Evolutionary conservation across 2,329 filamentous ascomycete genomes (phyloP).

Genomic region (Pseudogymnoascus pannorum): DNA sequence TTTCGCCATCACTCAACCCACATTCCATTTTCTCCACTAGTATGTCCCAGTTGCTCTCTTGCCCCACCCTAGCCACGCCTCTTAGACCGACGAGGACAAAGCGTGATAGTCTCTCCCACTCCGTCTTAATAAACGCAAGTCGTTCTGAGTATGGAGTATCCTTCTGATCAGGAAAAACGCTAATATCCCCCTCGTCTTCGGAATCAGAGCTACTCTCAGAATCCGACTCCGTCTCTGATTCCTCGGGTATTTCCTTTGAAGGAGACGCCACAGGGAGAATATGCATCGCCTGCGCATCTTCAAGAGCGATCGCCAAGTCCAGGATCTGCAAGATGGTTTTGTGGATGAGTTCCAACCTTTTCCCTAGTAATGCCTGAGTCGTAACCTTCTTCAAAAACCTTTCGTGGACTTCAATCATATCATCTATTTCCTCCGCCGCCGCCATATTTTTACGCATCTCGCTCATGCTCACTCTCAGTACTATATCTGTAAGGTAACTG

Average conservation of each 20-base stretch:
- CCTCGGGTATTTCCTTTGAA: constrained; percentile 18
- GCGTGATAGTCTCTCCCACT: constrained; percentile 58
- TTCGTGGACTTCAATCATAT: constrained; percentile 66
- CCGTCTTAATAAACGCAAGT: constrained; percentile 48
- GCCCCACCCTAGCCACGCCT: constrained; percentile 66
- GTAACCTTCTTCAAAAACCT: constrained; percentile 55
- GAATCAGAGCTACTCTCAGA: constrained; percentile 22
- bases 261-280: constrained; percentile 11
- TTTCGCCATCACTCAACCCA: constrained; percentile 24
- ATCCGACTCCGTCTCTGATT: constrained; percentile 25
- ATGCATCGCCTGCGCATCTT: constrained; percentile 46
- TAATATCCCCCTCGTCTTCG: constrained; percentile 23
- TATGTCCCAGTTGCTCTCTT: constrained; percentile 68
- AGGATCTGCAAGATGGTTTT: constrained; percentile 68
- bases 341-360: constrained; percentile 61
- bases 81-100: constrained; percentile 69
- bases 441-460: constrained; percentile 51
- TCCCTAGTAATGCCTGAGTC: constrained; percentile 62
- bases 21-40: constrained; percentile 72
- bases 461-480: constrained; percentile 53
- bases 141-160: constrained; percentile 41
- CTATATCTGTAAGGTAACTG: constrained; percentile 67
- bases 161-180: constrained; percentile 25
- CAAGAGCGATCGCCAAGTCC: constrained; percentile 65
- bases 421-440: constrained; percentile 65